Conservation (phyloP, 2,329 filamentous ascomycete genomes). For the Dothideomycetes sp. region DNA sequence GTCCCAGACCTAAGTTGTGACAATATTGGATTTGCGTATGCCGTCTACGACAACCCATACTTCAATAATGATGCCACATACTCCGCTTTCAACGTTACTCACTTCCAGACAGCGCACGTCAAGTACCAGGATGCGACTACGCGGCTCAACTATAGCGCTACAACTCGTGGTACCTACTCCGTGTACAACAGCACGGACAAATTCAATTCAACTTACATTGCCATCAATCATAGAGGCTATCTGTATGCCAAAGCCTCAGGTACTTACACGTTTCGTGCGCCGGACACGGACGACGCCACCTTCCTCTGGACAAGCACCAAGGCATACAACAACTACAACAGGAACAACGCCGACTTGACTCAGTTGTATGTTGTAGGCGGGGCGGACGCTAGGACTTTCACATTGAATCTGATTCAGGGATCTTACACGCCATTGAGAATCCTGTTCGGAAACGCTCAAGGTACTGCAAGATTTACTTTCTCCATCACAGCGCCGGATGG, state of each 20-base stretch:
- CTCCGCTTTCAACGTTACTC: neutral
- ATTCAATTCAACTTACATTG: neutral
- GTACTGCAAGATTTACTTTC: neutral
- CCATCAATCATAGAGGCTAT: constrained; percentile 16
- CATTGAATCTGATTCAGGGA: neutral
- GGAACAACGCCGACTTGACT: constrained; percentile 9
- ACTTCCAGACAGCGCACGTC: neutral
- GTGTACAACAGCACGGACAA: neutral
- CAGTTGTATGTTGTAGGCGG: neutral
- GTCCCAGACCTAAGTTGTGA: neutral
- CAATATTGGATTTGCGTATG: neutral
- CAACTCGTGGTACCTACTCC: neutral
- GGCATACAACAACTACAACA: constrained; percentile 12
- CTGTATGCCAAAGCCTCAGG: constrained; percentile 9
- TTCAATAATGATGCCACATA: neutral
- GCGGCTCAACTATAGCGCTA: neutral
- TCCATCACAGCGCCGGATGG: constrained; percentile 6
- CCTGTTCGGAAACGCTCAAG: constrained; percentile 1
- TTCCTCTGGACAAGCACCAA: constrained; percentile 14
- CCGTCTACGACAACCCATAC: neutral
- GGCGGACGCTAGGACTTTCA: neutral
- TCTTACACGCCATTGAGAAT: constrained; percentile 4
- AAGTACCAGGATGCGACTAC: neutral
- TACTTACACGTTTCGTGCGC: constrained; percentile 14
- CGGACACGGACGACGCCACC: constrained; percentile 13